Evolutionary conservation across 2,329 filamentous ascomycete species (phyloP).

Genomic region (Trichoderma sp.): DNA sequence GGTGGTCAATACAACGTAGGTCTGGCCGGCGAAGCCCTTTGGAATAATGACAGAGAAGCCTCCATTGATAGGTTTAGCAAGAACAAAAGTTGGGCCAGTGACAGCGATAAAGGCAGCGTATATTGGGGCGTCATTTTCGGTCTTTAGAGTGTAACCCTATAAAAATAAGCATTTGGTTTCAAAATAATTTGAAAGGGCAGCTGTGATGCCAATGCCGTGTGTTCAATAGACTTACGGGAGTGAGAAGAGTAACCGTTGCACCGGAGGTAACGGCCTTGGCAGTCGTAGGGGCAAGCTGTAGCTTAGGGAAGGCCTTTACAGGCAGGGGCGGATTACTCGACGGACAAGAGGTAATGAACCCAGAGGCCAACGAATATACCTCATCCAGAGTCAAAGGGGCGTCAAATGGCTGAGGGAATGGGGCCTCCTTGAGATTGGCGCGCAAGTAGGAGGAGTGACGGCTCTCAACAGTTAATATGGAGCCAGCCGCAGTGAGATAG

Average conservation of each 20-base stretch:
- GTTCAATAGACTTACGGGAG: constrained; percentile 24
- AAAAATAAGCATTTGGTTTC: not conserved
- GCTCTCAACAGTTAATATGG: constrained; percentile 64
- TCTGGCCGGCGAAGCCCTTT: constrained; percentile 41
- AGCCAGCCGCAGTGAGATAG: constrained; percentile 61
- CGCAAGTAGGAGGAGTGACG: constrained; percentile 65
- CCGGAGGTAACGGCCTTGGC: constrained; percentile 30
- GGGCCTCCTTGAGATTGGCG: constrained; percentile 47
- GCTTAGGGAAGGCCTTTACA: constrained; percentile 60
- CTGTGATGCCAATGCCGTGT: not conserved
- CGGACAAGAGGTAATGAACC: constrained; percentile 63
- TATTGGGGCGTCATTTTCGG: constrained; percentile 29
- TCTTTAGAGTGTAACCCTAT: not conserved
- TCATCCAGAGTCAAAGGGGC: constrained; percentile 58
- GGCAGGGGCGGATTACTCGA: constrained; percentile 55
- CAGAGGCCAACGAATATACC: constrained; percentile 65
- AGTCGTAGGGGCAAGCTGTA: constrained; percentile 37
- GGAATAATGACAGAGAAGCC: constrained; percentile 33
- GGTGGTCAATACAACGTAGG: constrained; percentile 34
- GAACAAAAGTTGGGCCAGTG: constrained; percentile 30
- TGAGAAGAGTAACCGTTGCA: constrained; percentile 32
- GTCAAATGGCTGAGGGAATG: constrained; percentile 63
- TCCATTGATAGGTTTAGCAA: constrained; percentile 30
- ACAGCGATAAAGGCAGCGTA: constrained; percentile 42
- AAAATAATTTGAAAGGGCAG: not conserved